These are phyloP conservation scores for Phytophthora palmivora DNA, from an alignment of 352 stramenopile genomes.

Conservation along the genomic window DNA sequence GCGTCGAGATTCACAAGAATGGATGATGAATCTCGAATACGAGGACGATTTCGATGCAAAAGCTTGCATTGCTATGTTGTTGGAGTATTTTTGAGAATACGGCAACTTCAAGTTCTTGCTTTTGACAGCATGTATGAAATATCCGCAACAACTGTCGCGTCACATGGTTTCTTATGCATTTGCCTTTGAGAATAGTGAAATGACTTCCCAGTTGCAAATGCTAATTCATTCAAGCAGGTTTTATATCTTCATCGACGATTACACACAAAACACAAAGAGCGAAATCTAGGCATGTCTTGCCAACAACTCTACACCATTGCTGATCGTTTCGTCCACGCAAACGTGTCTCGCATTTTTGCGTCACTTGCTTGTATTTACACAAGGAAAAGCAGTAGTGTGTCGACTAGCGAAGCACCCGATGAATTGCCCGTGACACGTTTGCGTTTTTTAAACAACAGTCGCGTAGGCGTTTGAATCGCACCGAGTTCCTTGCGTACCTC, in stretches of 20 bases:
- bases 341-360: constrained; percentile 4
- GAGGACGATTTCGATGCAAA: background rate
- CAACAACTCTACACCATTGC: background rate
- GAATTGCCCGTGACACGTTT: constrained; percentile 42
- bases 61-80: background rate
- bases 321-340: constrained; percentile 9
- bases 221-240: constrained; percentile 11
- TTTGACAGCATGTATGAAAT: too few species aligned
- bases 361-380: constrained; percentile 40
- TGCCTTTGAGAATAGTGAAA: too few species aligned
- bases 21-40: constrained; percentile 1
- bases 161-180: background rate
- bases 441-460: constrained; percentile 74
- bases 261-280: constrained; percentile 16
- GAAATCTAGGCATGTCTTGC: constrained; percentile 17
- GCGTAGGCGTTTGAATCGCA: constrained; percentile 52
- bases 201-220: too few species aligned
- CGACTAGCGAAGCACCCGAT: constrained; percentile 52
- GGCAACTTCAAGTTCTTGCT: constrained; percentile 22
- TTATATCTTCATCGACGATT: constrained; percentile 27
- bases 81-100: background rate
- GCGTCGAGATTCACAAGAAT: background rate
- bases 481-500: constrained; percentile 58
- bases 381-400: constrained; percentile 75
- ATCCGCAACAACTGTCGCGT: background rate